phyloP scores from a whole-genome alignment of 2,329 filamentous ascomycete species.

The Pyricularia pennisetigena region DNA sequence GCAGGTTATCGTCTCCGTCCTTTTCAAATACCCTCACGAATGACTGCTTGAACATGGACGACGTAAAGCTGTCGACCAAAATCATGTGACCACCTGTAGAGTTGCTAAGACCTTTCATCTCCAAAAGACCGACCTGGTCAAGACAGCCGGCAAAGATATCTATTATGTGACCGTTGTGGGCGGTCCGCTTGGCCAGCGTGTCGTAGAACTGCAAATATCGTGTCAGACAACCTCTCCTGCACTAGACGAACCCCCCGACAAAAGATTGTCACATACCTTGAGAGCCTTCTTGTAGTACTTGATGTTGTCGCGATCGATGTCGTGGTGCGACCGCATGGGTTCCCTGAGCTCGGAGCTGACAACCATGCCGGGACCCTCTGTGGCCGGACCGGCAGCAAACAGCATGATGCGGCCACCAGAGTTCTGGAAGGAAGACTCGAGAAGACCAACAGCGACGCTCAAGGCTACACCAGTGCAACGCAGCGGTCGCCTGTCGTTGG shows the following conservation, averaged over 20 bases:
- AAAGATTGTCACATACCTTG: constrained; percentile 50
- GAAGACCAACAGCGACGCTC: constrained; percentile 82
- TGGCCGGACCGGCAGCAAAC: constrained; percentile 89
- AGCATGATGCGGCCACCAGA: constrained; percentile 93
- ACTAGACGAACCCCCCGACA: not conserved
- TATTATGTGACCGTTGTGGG: constrained; percentile 94
- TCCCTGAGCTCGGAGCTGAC: constrained; percentile 93
- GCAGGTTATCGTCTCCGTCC: constrained; percentile 83
- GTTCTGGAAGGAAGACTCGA: constrained; percentile 94
- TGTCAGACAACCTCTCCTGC: constrained; percentile 11
- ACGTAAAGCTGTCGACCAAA: constrained; percentile 94
- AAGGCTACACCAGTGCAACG: constrained; percentile 95
- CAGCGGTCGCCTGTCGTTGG: constrained; percentile 81
- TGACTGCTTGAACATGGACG: constrained; percentile 98
- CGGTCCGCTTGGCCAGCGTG: constrained; percentile 80
- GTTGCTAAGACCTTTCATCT: constrained; percentile 97
- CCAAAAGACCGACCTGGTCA: constrained; percentile 90
- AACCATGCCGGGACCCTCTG: constrained; percentile 93
- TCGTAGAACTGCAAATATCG: constrained; percentile 68
- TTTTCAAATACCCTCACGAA: constrained; percentile 97
- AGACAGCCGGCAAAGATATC: constrained; percentile 97
- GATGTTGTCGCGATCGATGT: constrained; percentile 97
- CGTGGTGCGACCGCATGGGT: constrained; percentile 94
- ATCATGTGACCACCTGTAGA: constrained; percentile 98
- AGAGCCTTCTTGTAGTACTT: constrained; percentile 99